Base-by-base conservation (phyloP, 345 rosid genomes). In the Durio zibethinus region DNA sequence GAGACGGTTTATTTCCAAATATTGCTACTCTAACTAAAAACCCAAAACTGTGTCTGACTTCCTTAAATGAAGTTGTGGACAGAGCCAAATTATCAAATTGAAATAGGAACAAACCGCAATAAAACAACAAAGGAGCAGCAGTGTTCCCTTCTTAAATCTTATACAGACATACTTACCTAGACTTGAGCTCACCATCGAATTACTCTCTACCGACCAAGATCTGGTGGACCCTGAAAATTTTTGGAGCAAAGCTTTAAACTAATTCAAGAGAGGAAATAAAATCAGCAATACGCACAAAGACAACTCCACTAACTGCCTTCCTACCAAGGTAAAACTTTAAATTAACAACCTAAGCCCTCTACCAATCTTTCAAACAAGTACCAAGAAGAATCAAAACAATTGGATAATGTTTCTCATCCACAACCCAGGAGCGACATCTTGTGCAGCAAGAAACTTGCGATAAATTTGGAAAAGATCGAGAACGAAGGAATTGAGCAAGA, bases 171-270 rank as follows among this genome's bases (percentile, higher is more conserved):
- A 74, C 90, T 81, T 81, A 85, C 83, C 88, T 78, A 80, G 54
- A 77, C 68, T 53, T 54, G 62, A 54, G 79, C 78, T 81, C 81
- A 82, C 71, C 73, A 42, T 73, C 43, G 80, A 80, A 80, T 84
- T 80, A 86, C 82, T 76, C 69, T 81, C 81, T 80, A 84, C 80
- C 27, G 73, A 84, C 82, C 83, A 85, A 78, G 84, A 79, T 79
- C 73, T 35, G 72, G 75, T 69, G 69, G 74, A 81, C 77, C 91
- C 93, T 87, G 91, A 85, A 90, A 89, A 56, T 62, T 84, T 87
- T 83, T 79, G 63, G 80, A 81, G 82, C 64, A 71, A 76, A 75
- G 64, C 68, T 83, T 84, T 83, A 75, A 84, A 80, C 71, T 69
- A 78, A 54, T 21, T 61, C 31, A 42, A 76, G 63, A 74, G 35